phyloP scores from a whole-genome alignment of 2,329 filamentous ascomycete species.

The Scedosporium dehoogii region DNA sequence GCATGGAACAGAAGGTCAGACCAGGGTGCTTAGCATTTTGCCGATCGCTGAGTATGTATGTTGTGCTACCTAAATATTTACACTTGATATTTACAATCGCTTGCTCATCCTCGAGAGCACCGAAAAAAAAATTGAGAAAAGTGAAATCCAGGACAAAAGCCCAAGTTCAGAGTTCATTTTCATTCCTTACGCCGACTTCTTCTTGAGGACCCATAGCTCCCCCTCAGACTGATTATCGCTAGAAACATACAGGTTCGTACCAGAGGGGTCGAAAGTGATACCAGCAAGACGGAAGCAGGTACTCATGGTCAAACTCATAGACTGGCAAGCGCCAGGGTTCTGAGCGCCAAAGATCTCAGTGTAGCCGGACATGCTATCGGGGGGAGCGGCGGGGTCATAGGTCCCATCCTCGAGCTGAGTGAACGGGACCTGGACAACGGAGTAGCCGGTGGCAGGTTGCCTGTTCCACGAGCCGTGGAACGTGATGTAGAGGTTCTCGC shows the following conservation, averaged over 20 bases:
- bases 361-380: conserved; percentile 19
- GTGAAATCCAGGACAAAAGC: neutral
- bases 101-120: too few species aligned
- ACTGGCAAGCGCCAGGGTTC: conserved; percentile 15
- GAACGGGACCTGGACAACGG: conserved; percentile 25
- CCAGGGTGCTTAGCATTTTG: too few species aligned
- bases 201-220: conserved; percentile 14
- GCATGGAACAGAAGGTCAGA: too few species aligned
- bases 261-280: conserved; percentile 12
- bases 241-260: conserved; percentile 13
- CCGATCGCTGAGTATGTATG: too few species aligned
- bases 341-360: conserved; percentile 21
- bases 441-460: conserved; percentile 24
- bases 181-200: neutral
- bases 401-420: conserved; percentile 13
- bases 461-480: conserved; percentile 51
- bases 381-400: conserved; percentile 21
- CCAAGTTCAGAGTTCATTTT: too few species aligned
- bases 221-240: conserved; percentile 16
- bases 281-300: conserved; percentile 16
- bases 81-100: too few species aligned
- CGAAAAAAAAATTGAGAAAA: neutral
- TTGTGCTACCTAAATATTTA: too few species aligned
- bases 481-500: conserved; percentile 44
- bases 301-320: conserved; percentile 10